A percentile compares a stretch with the other conserved stretches of the same genome.
These are phyloP conservation scores for Pythium rhizo-oryzae DNA, from an alignment of 352 stramenopile genomes.

Conservation along the genomic window DNA sequence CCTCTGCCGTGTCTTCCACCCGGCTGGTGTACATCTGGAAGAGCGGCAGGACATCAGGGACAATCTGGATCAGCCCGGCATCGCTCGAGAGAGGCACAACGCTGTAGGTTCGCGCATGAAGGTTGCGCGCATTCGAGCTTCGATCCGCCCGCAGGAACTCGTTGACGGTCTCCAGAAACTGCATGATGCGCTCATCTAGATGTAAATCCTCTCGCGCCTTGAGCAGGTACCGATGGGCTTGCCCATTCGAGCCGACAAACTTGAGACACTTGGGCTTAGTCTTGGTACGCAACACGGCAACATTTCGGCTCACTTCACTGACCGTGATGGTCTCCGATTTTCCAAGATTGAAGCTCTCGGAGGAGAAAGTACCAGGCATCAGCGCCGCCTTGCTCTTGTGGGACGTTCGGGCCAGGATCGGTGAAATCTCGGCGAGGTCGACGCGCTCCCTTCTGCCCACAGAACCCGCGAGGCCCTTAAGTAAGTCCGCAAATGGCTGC, in stretches of 20 bases:
- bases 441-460: slow-evolving; percentile 53
- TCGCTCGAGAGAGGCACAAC: slow-evolving; percentile 81
- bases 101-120: slow-evolving; percentile 67
- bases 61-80: slow-evolving; percentile 87
- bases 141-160: slow-evolving; percentile 61
- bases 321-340: slow-evolving; percentile 19
- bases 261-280: slow-evolving; percentile 87
- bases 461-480: slow-evolving; percentile 55
- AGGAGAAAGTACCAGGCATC: slow-evolving; percentile 52
- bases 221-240: slow-evolving; percentile 77
- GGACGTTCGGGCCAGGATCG: slow-evolving; percentile 49
- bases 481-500: slow-evolving; percentile 74
- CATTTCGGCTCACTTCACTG: slow-evolving; percentile 25
- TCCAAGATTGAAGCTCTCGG: slow-evolving; percentile 1
- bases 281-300: slow-evolving; percentile 77
- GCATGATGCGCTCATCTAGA: slow-evolving; percentile 91
- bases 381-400: slow-evolving; percentile 43
- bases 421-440: slow-evolving; percentile 72
- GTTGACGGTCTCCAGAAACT: slow-evolving; percentile 82
- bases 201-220: slow-evolving; percentile 89
- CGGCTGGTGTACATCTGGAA: slow-evolving; percentile 80
- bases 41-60: slow-evolving; percentile 76
- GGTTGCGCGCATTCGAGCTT: slow-evolving; percentile 40
- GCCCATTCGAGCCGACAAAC: slow-evolving; percentile 77
- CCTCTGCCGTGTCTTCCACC: slow-evolving; percentile 31